Conservation (phyloP, 441 rosid genomes). For the Pelargonium cotyledonis region DNA sequence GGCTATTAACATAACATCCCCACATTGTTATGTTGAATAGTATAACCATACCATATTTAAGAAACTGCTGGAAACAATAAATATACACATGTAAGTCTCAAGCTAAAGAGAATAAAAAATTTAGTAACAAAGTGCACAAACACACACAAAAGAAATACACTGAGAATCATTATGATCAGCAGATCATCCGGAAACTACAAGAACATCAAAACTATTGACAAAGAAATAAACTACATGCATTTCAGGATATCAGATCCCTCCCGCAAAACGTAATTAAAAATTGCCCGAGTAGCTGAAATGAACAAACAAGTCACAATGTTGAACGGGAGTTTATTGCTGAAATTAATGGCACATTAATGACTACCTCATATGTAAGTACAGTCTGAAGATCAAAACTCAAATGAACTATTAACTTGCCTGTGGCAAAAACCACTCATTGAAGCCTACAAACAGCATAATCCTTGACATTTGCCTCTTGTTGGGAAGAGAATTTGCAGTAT, state of each 20-base stretch:
- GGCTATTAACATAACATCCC: slow-evolving; percentile 85
- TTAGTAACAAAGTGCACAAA: neutral
- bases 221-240: neutral
- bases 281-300: neutral
- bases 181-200: neutral
- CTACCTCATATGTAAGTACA: neutral
- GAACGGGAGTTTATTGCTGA: no score
- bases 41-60: slow-evolving; percentile 53
- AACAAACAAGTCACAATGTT: no score
- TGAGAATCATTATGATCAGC: no score
- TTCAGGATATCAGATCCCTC: neutral
- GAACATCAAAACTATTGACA: neutral
- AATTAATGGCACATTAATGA: no score
- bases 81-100: neutral
- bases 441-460: neutral
- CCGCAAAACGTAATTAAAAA: neutral
- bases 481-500: no score
- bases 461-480: no score
- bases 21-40: slow-evolving; percentile 69
- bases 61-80: slow-evolving; percentile 32
- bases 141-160: neutral
- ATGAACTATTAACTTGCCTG: neutral
- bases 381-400: neutral
- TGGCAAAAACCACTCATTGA: neutral
- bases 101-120: neutral